A percentile compares a stretch with the other conserved stretches of the same genome.
Evolutionary conservation across 2,329 filamentous ascomycete genomes (phyloP).

Genomic region (Verticillium tricorpus): DNA sequence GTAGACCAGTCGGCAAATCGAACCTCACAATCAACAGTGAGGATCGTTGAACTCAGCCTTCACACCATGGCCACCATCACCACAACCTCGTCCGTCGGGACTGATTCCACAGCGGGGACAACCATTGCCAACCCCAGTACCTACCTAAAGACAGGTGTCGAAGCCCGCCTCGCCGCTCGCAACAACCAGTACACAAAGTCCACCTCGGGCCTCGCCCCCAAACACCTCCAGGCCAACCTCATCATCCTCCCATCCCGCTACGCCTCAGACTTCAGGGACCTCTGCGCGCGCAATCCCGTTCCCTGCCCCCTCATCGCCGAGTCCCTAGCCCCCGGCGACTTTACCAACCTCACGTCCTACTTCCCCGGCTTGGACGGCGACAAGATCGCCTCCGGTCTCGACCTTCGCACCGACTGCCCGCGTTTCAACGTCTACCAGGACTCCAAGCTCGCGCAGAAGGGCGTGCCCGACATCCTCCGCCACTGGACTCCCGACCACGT

Average conservation of each 20-base stretch:
- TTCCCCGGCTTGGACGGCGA: constrained; percentile 15
- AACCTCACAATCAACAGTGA: too few relatives aligned
- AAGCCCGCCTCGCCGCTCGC: constrained; percentile 39
- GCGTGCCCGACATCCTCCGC: constrained; percentile 36
- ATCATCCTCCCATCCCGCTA: constrained; percentile 53
- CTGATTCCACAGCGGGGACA: neutral
- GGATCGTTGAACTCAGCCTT: neutral
- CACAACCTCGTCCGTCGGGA: neutral
- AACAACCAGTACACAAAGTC: constrained; percentile 30
- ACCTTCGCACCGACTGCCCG: constrained; percentile 55
- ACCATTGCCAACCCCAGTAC: neutral
- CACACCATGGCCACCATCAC: neutral
- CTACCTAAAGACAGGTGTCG: constrained; percentile 23
- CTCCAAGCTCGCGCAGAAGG: constrained; percentile 31
- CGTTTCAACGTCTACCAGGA: constrained; percentile 55
- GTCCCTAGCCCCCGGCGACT: constrained; percentile 38
- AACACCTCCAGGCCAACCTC: constrained; percentile 58
- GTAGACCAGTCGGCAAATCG: too few relatives aligned
- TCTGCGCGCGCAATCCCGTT: constrained; percentile 58
- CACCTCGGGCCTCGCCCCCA: constrained; percentile 52
- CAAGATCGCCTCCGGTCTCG: constrained; percentile 36
- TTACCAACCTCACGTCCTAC: constrained; percentile 28
- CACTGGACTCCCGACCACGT: constrained; percentile 56
- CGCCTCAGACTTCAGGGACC: constrained; percentile 51
- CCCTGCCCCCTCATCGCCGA: constrained; percentile 57